These are phyloP conservation scores for Microbotryomycetes sp. DNA, from an alignment of 1,284 basidiomycete species.

Conservation along the genomic window DNA sequence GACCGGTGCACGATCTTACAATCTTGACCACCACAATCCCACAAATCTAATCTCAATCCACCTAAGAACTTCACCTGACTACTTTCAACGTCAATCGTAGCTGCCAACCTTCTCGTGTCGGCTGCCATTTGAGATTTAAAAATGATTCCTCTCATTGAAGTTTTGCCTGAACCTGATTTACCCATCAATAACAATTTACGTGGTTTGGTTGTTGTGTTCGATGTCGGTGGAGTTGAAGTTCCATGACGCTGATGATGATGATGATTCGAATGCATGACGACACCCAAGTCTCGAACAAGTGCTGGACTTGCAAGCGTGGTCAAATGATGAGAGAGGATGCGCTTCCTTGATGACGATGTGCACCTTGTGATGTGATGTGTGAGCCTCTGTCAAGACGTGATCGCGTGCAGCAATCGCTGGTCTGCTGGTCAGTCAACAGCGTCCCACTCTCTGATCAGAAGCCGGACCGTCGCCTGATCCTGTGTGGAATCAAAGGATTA, in stretches of 20 bases:
- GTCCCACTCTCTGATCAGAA: too few species aligned
- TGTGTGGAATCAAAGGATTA: too few species aligned
- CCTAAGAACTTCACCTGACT: conserved; percentile 95
- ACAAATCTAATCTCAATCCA: conserved; percentile 80
- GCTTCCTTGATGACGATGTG: too few species aligned
- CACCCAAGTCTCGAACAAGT: too few species aligned
- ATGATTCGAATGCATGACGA: too few species aligned
- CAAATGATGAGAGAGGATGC: too few species aligned
- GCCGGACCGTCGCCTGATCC: too few species aligned
- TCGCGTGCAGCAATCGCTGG: too few species aligned
- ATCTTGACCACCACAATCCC: conserved; percentile 98
- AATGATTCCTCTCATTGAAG: conserved; percentile 97
- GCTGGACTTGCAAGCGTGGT: too few species aligned
- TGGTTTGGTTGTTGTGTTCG: conserved; percentile 7
- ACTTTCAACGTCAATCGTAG: conserved; percentile 96
- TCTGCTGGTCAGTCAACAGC: too few species aligned
- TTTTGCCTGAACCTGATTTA: conserved; percentile 69
- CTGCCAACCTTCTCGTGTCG: conserved; percentile 82
- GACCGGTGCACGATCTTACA: conserved; percentile 27
- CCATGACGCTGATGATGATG: not conserved
- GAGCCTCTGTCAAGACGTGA: too few species aligned
- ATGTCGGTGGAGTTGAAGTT: not conserved
- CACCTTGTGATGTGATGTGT: too few species aligned
- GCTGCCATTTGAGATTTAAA: conserved; percentile 94
- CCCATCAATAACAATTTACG: conserved; percentile 77